Conservation (phyloP, 2,329 filamentous ascomycete genomes). For the Sporothrix dimorphospora region DNA sequence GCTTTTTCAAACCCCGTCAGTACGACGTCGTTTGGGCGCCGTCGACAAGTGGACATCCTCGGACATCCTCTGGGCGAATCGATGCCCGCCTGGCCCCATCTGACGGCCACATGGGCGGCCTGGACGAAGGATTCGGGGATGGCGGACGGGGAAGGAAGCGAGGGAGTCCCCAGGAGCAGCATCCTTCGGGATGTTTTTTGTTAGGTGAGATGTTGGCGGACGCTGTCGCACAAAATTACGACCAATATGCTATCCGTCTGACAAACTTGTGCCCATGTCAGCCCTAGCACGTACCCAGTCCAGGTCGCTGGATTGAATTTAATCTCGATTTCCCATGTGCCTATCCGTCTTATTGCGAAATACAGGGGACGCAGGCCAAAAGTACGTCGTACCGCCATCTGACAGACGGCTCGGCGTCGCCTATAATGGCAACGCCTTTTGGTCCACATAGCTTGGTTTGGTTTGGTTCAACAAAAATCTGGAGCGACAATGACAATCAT, state of each 20-base stretch:
- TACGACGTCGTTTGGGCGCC: neutral
- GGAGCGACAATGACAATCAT: neutral
- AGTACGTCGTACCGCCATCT: constrained; percentile 1
- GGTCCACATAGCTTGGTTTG: neutral
- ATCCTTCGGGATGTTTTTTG: neutral
- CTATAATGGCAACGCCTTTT: neutral
- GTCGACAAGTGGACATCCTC: neutral
- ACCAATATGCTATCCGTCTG: neutral
- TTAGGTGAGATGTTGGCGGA: neutral
- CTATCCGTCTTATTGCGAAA: neutral
- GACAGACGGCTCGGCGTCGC: constrained; percentile 8
- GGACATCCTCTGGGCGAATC: too few relatives aligned
- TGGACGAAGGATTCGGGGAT: neutral
- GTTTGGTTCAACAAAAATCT: neutral
- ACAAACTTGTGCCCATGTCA: neutral
- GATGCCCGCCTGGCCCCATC: too few relatives aligned
- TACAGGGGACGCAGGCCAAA: neutral
- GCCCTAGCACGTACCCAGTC: constrained; percentile 16
- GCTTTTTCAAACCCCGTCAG: neutral
- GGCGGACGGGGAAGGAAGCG: neutral
- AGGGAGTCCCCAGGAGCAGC: neutral
- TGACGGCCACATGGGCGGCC: constrained; percentile 2
- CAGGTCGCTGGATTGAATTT: constrained; percentile 13
- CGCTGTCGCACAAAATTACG: neutral
- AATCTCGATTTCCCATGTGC: constrained; percentile 24